Conservation (phyloP, 2,329 filamentous ascomycete genomes). For the Exophiala alcalophila region DNA sequence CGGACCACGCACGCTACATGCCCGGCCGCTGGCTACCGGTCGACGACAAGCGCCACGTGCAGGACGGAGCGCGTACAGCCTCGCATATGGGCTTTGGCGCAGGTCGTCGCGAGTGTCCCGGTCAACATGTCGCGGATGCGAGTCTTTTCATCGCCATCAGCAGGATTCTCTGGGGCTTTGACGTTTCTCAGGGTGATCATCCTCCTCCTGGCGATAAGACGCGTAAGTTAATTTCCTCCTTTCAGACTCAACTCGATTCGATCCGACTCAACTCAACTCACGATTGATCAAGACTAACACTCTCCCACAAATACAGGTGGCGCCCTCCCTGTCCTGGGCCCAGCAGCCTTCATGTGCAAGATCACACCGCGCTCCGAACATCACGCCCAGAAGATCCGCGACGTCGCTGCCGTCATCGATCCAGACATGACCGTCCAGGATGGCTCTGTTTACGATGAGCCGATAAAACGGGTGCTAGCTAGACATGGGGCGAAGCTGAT, state of each 20-base stretch:
- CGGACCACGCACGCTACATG: constrained; percentile 39
- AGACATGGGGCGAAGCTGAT: too few relatives aligned
- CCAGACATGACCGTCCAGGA: not conserved
- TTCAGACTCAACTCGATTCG: not conserved
- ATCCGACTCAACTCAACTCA: not conserved
- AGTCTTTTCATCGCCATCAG: constrained; percentile 54
- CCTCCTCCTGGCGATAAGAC: constrained; percentile 3
- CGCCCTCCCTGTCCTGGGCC: constrained; percentile 1
- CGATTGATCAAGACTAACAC: not conserved
- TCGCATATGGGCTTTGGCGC: constrained; percentile 56
- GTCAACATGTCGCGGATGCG: constrained; percentile 34
- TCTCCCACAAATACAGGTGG: not conserved
- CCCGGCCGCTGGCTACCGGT: constrained; percentile 44
- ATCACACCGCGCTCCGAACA: constrained; percentile 6
- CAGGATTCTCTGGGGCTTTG: constrained; percentile 40
- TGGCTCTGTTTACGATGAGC: constrained; percentile 4
- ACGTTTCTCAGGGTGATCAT: constrained; percentile 5
- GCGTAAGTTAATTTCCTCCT: not conserved
- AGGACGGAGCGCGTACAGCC: constrained; percentile 37
- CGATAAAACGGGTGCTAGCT: not conserved
- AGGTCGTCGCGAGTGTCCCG: constrained; percentile 49
- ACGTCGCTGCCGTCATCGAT: constrained; percentile 1
- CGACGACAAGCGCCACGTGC: constrained; percentile 21
- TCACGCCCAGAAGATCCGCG: constrained; percentile 1
- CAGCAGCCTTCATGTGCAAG: constrained; percentile 1